Base-by-base conservation (phyloP, 2,329 filamentous ascomycete species). In the Blumeria hordei region DNA sequence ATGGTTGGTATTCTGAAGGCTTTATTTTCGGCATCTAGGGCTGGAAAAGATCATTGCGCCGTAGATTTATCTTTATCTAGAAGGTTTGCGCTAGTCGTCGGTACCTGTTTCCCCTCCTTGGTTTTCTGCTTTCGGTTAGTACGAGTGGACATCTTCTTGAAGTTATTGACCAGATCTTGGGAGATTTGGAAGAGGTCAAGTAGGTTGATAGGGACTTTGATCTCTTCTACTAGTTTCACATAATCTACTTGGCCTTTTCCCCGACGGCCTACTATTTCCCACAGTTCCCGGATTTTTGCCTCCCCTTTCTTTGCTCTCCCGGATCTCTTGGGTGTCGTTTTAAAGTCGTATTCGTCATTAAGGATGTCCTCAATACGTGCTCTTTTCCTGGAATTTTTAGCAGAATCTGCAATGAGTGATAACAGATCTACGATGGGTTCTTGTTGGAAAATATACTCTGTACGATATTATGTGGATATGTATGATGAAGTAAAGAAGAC, bases 151-250 rank as follows among this genome's bases (percentile, higher is more conserved):
- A 53, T 16, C 14, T 53, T 53, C 35, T 28, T 21, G 33, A 43
- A 53, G 32, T 14, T 37, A 41, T 53, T 53, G 14, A 37, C 39
- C 16, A 53, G 10, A 9, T 53, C 51, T 21, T 18, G 51, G 7
- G 51, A 53, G 14, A 53, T 53, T 33, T 53, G 51, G 21, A 53
- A 53, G 10, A 53, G 33, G 11, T 53, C 51, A 35, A 43, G 39
- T 14, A 53, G 43, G 18, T 35, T 41, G 10, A 53, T 18, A 41
- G 39, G 35, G n/a, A 43, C 51, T 28, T 41, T 32, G 10, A 53
- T 53, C 9, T 53, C 51, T 28, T 53, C 28, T 28, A 35, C 36
- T 28, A 53, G 10, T 16, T 50, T 50, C 10, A 8, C 28, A 35
- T 39, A 37, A n/a, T 52, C n/a, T 14, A 52, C 18, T 11, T 9